Evolutionary conservation across 23 red algal species (phyloP).

Genomic region (Gracilaria caudata): DNA sequence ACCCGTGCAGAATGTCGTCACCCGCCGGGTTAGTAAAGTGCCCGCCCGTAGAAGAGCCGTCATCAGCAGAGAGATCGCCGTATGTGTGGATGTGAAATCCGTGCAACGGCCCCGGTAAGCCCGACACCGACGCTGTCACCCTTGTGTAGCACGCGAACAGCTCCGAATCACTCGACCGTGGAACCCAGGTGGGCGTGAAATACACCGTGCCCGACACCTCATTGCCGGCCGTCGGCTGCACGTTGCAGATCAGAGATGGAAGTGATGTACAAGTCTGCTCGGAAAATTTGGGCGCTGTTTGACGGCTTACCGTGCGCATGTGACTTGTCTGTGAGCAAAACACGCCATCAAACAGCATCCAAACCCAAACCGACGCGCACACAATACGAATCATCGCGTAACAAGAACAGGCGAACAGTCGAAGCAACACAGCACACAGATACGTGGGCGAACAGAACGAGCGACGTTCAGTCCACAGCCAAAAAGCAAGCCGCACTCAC

Average conservation of each 20-base stretch:
- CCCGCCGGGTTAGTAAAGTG: conserved; percentile 70
- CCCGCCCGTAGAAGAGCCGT: conserved; percentile 62
- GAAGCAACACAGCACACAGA: neutral
- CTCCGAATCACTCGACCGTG: conserved; percentile 1
- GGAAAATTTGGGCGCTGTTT: neutral
- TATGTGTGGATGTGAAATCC: conserved; percentile 71
- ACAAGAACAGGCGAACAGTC: too few relatives aligned
- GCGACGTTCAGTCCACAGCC: too few relatives aligned
- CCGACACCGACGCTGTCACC: conserved; percentile 11
- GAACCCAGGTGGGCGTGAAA: conserved; percentile 31
- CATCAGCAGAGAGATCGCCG: conserved; percentile 51
- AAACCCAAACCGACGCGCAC: neutral
- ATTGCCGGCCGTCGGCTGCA: conserved; percentile 44
- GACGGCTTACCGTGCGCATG: neutral
- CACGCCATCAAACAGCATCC: neutral
- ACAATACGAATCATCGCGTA: neutral
- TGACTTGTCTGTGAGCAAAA: neutral
- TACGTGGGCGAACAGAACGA: neutral
- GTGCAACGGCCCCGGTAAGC: conserved; percentile 6
- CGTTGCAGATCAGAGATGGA: conserved; percentile 40
- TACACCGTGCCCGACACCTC: conserved; percentile 6
- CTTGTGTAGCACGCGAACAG: conserved; percentile 38
- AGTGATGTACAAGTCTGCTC: conserved; percentile 9
- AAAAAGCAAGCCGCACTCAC: too few relatives aligned
- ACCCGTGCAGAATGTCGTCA: conserved; percentile 30